A percentile compares a stretch with the other conserved stretches of the same genome.
These are phyloP conservation scores for Lichtheimia hyalospora DNA, from an alignment of 371 early-diverging fungal genomes.

Conservation along the genomic window DNA sequence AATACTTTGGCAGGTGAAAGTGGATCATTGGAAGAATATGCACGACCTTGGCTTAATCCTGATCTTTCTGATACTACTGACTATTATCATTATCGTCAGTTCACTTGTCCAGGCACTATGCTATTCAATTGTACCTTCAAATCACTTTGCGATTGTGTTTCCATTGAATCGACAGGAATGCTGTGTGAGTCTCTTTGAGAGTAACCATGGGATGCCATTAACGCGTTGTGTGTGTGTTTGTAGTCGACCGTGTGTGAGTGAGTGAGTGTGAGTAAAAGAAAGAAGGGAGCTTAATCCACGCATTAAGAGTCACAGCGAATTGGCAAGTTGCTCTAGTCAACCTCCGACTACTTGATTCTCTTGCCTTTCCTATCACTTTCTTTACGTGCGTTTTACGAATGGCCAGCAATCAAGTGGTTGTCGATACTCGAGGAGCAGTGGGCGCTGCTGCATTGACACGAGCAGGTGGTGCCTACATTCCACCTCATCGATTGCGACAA, in stretches of 20 bases:
- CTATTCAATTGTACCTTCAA: no score
- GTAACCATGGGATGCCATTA: no score
- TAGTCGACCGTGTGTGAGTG: no score
- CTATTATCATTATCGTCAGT: no score
- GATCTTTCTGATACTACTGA: not conserved
- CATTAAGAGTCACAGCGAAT: not conserved
- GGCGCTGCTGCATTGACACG: slow-evolving; percentile 36
- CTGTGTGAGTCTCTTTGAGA: no score
- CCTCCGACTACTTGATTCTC: not conserved
- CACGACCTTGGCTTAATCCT: not conserved
- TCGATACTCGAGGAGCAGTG: slow-evolving; percentile 23
- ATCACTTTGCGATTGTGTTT: no score
- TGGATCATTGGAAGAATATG: not conserved
- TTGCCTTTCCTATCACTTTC: not conserved
- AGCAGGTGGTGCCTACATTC: slow-evolving; percentile 88
- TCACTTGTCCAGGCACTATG: no score
- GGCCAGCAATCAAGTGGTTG: slow-evolving; percentile 1
- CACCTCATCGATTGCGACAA: slow-evolving; percentile 83
- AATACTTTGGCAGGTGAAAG: not conserved
- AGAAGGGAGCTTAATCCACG: not conserved
- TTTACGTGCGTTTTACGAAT: not conserved
- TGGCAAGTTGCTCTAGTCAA: not conserved
- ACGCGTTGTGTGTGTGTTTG: no score
- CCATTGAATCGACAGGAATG: no score
- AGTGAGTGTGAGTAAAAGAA: not conserved